phyloP scores from a whole-genome alignment of 116 monocot species.

The Dioscorea cayenensis region DNA sequence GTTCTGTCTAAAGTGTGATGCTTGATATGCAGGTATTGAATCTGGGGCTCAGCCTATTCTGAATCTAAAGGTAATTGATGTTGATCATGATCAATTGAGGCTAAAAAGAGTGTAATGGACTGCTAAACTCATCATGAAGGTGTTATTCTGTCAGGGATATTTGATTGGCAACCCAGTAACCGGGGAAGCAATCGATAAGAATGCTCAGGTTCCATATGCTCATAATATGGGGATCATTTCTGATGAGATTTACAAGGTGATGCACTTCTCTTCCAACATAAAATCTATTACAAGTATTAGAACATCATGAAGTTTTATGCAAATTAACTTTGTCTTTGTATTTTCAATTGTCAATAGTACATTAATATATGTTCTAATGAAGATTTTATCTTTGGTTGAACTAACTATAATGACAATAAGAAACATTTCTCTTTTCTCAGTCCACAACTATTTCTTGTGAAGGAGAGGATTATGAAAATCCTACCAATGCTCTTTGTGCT shows the following conservation, averaged over 20 bases:
- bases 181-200: constrained; percentile 5
- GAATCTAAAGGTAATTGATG: constrained; percentile 4
- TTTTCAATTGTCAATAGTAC: background rate
- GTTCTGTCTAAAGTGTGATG: background rate
- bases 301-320: background rate
- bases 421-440: constrained; percentile 8
- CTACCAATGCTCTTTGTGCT: too few relatives aligned
- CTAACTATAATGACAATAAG: background rate
- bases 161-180: constrained; percentile 33
- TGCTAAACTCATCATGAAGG: too few relatives aligned
- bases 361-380: background rate
- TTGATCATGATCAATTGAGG: background rate
- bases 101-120: background rate
- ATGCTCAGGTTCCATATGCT: constrained; percentile 14
- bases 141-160: constrained; percentile 19
- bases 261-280: background rate
- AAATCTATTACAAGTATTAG: background rate
- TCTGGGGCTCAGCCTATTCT: background rate
- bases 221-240: constrained; percentile 30
- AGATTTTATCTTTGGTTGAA: background rate
- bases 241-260: constrained; percentile 23
- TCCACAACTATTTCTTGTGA: constrained; percentile 4
- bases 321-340: background rate
- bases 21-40: background rate
- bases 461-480: constrained; percentile 11